These are phyloP conservation scores for Pichia cephalocereana DNA, from an alignment of 805 yeast species.

Conservation along the genomic window DNA sequence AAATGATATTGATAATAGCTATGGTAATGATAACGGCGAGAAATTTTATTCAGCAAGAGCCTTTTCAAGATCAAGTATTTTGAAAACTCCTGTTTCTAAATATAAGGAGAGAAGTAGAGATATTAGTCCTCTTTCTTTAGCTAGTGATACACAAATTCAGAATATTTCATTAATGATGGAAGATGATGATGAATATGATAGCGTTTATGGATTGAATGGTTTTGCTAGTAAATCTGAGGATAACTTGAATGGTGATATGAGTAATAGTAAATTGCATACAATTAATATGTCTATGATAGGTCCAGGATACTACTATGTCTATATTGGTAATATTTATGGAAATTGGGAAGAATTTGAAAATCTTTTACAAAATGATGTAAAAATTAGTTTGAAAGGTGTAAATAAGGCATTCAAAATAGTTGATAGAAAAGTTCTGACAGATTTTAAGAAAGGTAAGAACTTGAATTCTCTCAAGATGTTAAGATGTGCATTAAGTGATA, in stretches of 20 bases:
- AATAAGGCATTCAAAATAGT: not conserved
- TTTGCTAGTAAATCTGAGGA: not conserved
- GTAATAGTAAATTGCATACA: not conserved
- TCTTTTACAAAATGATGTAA: not conserved
- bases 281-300: constrained; percentile 1
- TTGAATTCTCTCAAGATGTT: not conserved
- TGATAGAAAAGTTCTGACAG: not conserved
- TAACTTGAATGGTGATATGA: not conserved
- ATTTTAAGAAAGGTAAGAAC: constrained; percentile 1
- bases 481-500: not conserved
- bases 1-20: too few relatives aligned
- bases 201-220: too few relatives aligned
- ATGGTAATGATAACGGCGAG: not conserved
- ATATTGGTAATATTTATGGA: constrained; percentile 6
- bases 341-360: constrained; percentile 4
- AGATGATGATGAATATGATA: not conserved
- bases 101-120: not conserved
- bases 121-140: not conserved
- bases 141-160: not conserved
- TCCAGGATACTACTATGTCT: constrained; percentile 1
- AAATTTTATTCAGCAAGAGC: not conserved
- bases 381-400: not conserved
- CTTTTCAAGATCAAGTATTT: not conserved
- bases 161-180: constrained; percentile 2
- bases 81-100: not conserved